These are phyloP conservation scores for Thelonectria olida DNA, from an alignment of 2,329 filamentous ascomycete genomes.

Conservation along the genomic window DNA sequence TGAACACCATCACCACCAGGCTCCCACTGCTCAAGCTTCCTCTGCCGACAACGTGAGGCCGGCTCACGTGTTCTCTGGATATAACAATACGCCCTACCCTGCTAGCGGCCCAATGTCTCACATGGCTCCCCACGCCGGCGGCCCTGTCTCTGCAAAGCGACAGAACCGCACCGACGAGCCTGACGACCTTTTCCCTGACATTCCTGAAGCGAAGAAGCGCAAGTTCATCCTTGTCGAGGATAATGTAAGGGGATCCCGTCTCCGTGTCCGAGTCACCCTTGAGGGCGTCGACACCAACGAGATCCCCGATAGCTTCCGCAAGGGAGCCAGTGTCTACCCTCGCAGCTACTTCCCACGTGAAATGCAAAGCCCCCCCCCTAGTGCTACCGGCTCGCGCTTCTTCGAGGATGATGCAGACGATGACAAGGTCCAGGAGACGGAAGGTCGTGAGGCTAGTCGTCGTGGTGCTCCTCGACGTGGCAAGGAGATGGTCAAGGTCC, in stretches of 20 bases:
- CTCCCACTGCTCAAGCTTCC: constrained; percentile 62
- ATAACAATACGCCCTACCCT: constrained; percentile 69
- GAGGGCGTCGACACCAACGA: constrained; percentile 94
- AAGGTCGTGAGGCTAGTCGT: constrained; percentile 55
- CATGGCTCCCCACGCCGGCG: constrained; percentile 54
- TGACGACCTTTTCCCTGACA: constrained; percentile 82
- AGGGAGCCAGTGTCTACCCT: constrained; percentile 88
- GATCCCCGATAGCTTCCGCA: constrained; percentile 94
- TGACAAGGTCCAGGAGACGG: constrained; percentile 61
- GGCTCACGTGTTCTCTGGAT: constrained; percentile 77
- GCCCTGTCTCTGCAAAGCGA: constrained; percentile 49
- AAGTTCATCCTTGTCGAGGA: constrained; percentile 98
- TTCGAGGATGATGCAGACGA: constrained; percentile 73
- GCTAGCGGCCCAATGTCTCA: constrained; percentile 70
- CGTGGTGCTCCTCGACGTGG: constrained; percentile 44
- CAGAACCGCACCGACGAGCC: constrained; percentile 62
- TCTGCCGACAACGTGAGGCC: constrained; percentile 73
- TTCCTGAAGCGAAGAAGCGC: constrained; percentile 89
- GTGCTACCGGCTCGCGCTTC: constrained; percentile 77
- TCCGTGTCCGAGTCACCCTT: constrained; percentile 91
- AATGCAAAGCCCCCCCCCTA: constrained; percentile 87
- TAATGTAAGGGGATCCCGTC: constrained; percentile 78
- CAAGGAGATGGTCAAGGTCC: constrained; percentile 66
- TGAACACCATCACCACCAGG: constrained; percentile 74
- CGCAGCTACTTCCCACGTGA: constrained; percentile 92